Percentiles rank a stretch among this genome's conserved stretches.
Conservation (phyloP, 495 filamentous ascomycete species). For the Apiosordaria backusii region DNA sequence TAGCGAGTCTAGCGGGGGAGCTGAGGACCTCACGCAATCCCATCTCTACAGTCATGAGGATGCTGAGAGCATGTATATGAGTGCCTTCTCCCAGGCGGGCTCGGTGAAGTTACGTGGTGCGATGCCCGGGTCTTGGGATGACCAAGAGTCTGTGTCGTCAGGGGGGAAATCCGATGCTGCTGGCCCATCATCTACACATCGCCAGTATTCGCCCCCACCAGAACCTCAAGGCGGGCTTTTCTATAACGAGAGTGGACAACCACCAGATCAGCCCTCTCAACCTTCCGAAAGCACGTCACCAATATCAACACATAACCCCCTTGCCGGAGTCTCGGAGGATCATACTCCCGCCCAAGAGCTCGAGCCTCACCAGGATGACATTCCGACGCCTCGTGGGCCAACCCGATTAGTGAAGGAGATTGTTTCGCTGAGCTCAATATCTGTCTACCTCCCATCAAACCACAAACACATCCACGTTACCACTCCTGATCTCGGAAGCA, state of each 20-base stretch:
- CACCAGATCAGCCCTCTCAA: neutral
- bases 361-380: conserved; percentile 32
- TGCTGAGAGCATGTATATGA: conserved; percentile 94
- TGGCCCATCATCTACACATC: neutral
- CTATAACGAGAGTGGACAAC: neutral
- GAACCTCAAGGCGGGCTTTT: neutral
- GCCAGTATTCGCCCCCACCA: neutral
- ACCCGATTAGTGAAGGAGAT: conserved; percentile 49
- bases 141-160: conserved; percentile 14
- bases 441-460: conserved; percentile 43
- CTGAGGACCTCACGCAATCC: conserved; percentile 63
- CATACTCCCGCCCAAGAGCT: conserved; percentile 7
- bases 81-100: conserved; percentile 46
- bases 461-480: conserved; percentile 38
- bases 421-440: conserved; percentile 39
- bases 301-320: neutral
- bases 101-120: conserved; percentile 40
- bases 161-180: neutral
- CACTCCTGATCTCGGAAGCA: conserved; percentile 25
- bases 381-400: conserved; percentile 44
- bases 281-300: neutral
- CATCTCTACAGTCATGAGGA: conserved; percentile 85
- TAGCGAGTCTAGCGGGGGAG: conserved; percentile 15
- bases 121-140: conserved; percentile 63
- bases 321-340: neutral